Base-by-base conservation (phyloP, 257 asterid species). In the Rehmannia glutinosa region DNA sequence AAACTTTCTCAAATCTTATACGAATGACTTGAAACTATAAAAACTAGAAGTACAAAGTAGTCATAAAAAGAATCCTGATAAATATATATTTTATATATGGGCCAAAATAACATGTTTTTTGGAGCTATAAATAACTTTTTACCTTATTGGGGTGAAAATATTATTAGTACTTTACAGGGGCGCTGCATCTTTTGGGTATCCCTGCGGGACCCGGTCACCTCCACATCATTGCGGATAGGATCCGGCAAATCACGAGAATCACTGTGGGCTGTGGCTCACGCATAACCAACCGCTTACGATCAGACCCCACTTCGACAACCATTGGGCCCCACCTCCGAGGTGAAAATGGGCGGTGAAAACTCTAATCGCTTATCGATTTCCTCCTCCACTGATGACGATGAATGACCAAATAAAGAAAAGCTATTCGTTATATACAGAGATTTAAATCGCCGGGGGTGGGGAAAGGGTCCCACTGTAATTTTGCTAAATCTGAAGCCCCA, bases 391-490 rank as follows among this genome's bases (percentile, higher is more conserved):
- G n/a, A 17, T 43, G 47, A 16, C 15, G n/a, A 16, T 68, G 6
- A 30, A 38, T 9, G 50, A 5, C 25, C 25, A 8, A 60, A 60
- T 20, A 35, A 54, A 17, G 17, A 8, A 27, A 13, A 69, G 27
- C 57, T 51, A 51, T 50, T 45, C 60, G 12, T 7, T 13, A 4
- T 38, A 1, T 4, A 8, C 8, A 11, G 41, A 45, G 11, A 33
- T 46, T 2, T 46, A 30, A 49, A 70, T 52, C 64, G 25, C 39
- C 46, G 45, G 30, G 41, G 17, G 16, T 8, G 32, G 64, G 61
- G 59, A 4, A 61, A 25, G 74, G 80, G 80, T 4, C 70, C 24
- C 45, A 9, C 6, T 28, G 81, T 64, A 77, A 75, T 76, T 77
- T 65, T 60, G 62, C 17, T 7, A 13, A 61, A 53, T 39, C 15